Base-by-base conservation (phyloP, 2,329 filamentous ascomycete species). In the Monosporascus sp. region DNA sequence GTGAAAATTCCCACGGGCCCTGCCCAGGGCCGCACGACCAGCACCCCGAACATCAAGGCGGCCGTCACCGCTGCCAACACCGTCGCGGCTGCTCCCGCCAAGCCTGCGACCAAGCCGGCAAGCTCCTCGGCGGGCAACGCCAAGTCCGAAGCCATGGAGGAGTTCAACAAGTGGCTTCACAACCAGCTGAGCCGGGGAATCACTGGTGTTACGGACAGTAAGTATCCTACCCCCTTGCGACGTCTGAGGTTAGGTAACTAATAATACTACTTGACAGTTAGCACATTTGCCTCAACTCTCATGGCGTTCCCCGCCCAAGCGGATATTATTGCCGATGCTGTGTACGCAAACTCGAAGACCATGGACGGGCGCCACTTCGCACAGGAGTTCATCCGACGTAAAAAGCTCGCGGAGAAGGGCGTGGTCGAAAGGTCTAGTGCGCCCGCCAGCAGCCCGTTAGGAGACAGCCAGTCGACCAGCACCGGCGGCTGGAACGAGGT, bases 351-450 rank as follows among this genome's bases (percentile, higher is more conserved):
- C 68, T 95, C 90, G 2, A 88, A 87, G 64, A 95, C 92, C 1
- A 89, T 99, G 72, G 91, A 99, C 66, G 91, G 90, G 0, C 88
- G 89, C 49, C 91, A 95, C 65, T 97, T 97, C 66, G 91, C 91
- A 0, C 89, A 96, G 55, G 94, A 99, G 70, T 99, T 94, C 66
- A 83, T 97, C 55, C 88, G 92, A 37, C 91, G 93, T 63, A 93
- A 92, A 74, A 95, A 89, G 78, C 82, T 95, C 1, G 93, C 94
- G 0, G 93, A 97, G 62, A 94, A 92, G 75, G 94, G 94, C 40
- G 82, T 97, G 2, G 78, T 96, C 19, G 88, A 91, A 69, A 87
- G 89, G 63, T 46, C 43, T 31, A 46, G 43, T 27, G 82, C 88
- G 52, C 78, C 84, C 17, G 77, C 81, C 48, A 78, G 74, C 49